Percentiles rank a stretch among this genome's conserved stretches.
These are phyloP conservation scores for Pezicula carpinea DNA, from an alignment of 2,329 filamentous ascomycete species.

Conservation along the genomic window DNA sequence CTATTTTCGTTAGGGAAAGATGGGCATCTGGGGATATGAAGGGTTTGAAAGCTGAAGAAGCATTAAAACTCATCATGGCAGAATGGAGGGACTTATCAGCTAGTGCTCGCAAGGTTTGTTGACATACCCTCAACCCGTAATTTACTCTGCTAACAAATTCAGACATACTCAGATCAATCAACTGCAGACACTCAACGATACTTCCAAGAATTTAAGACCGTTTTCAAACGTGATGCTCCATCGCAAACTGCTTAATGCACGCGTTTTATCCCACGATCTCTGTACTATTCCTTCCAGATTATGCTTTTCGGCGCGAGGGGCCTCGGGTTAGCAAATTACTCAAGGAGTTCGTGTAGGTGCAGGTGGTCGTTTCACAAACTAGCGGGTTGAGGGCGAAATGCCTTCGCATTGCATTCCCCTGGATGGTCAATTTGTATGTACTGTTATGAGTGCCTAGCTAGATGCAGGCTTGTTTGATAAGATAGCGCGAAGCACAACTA, in stretches of 20 bases:
- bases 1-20: slow-evolving; percentile 41
- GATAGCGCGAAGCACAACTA: too few species aligned
- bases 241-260: neutral
- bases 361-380: too few species aligned
- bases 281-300: neutral
- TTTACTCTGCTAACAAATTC: slow-evolving; percentile 1
- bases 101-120: slow-evolving; percentile 41
- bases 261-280: neutral
- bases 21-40: slow-evolving; percentile 43
- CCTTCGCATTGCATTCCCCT: too few species aligned
- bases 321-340: too few species aligned
- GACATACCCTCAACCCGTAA: slow-evolving; percentile 6
- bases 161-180: slow-evolving; percentile 26
- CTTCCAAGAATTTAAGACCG: slow-evolving; percentile 24
- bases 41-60: slow-evolving; percentile 36
- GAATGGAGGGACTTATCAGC: slow-evolving; percentile 45
- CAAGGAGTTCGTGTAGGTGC: too few species aligned
- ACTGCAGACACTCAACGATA: slow-evolving; percentile 24
- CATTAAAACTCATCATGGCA: slow-evolving; percentile 32
- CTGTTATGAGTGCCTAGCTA: too few species aligned
- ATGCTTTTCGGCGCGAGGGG: too few species aligned
- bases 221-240: slow-evolving; percentile 18
- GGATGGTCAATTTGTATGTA: too few species aligned
- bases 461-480: too few species aligned
- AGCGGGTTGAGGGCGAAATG: too few species aligned